Evolutionary conservation across 176 grass and related monocot species (phyloP).

Genomic region (Oryza rufipogon): DNA sequence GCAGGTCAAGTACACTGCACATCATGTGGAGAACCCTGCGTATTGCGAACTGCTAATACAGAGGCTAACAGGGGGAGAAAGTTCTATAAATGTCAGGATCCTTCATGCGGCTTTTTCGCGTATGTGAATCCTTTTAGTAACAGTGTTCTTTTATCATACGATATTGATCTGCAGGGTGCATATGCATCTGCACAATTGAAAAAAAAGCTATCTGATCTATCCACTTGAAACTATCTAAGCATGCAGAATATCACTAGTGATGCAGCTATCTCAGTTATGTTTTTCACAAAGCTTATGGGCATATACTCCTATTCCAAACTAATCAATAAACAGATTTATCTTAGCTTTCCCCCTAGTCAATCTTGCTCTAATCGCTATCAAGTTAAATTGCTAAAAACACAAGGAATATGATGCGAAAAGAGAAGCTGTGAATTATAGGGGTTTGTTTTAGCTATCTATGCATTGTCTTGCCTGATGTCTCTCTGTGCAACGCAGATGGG

Average conservation of each 20-base stretch:
- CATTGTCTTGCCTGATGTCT: background rate
- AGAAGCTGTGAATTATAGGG: background rate
- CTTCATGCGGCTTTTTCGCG: constrained; percentile 74
- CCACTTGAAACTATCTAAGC: background rate
- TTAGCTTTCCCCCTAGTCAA: background rate
- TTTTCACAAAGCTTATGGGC: background rate
- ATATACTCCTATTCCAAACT: background rate
- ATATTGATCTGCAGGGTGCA: constrained; percentile 17
- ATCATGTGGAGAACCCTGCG: constrained; percentile 66
- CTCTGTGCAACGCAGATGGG: constrained; percentile 64
- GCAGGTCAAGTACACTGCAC: constrained; percentile 71
- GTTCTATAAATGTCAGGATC: constrained; percentile 81
- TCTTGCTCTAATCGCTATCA: background rate
- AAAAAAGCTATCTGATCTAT: background rate
- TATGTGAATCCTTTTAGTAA: constrained; percentile 36
- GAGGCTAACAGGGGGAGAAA: constrained; percentile 85
- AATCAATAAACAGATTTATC: background rate
- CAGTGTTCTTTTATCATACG: background rate
- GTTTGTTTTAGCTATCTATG: background rate
- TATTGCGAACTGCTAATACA: constrained; percentile 72
- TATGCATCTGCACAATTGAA: background rate
- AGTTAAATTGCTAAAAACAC: background rate
- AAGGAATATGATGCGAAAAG: background rate
- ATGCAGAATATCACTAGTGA: background rate
- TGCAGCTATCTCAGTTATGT: background rate